Conservation (phyloP, 768 basidiomycete species). For the Atractiella rhizophila region DNA sequence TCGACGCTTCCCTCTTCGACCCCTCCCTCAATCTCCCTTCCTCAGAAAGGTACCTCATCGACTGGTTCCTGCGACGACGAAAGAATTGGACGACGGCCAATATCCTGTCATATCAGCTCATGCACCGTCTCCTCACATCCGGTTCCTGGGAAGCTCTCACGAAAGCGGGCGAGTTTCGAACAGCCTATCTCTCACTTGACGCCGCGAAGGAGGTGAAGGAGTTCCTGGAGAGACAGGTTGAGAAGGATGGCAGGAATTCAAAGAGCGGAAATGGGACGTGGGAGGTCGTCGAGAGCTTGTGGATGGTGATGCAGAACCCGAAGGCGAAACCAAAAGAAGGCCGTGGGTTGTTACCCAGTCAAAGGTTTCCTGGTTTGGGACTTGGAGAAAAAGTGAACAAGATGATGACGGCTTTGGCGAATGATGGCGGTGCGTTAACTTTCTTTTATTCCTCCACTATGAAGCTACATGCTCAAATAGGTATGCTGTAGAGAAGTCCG, state of each 20-base stretch:
- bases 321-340: neutral
- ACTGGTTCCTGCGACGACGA: neutral
- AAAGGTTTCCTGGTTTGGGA: neutral
- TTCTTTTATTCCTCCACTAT: neutral
- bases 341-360: neutral
- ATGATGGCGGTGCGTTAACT: neutral
- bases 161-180: neutral
- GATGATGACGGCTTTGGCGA: neutral
- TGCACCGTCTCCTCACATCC: neutral
- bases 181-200: neutral
- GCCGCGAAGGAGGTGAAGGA: neutral
- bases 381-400: neutral
- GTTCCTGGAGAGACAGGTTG: neutral
- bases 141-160: neutral
- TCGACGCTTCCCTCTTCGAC: neutral
- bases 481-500: neutral
- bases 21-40: neutral
- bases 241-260: neutral
- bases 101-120: neutral
- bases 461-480: neutral
- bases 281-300: neutral
- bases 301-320: conserved; percentile 2
- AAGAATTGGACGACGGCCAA: neutral
- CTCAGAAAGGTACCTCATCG: neutral
- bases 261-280: neutral